phyloP scores from a whole-genome alignment of 805 yeast genomes.

The Metschnikowia gruessii region DNA sequence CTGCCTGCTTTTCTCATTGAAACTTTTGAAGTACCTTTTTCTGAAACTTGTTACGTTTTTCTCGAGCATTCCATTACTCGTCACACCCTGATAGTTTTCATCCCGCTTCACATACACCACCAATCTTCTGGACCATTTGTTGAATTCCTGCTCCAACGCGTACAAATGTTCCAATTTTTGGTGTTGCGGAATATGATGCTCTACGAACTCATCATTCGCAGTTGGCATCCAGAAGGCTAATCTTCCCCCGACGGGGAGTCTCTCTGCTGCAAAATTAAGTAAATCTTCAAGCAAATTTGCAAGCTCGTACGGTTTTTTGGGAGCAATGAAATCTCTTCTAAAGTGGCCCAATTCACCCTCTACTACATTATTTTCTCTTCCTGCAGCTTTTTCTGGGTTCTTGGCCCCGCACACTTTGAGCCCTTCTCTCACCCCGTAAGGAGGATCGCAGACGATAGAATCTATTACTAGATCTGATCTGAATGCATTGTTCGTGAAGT shows the following conservation, averaged over 20 bases:
- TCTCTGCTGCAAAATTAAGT: slow-evolving; percentile 64
- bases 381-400: slow-evolving; percentile 61
- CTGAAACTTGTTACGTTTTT: slow-evolving; percentile 58
- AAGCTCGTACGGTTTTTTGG: slow-evolving; percentile 86
- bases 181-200: slow-evolving; percentile 75
- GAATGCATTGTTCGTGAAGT: slow-evolving; percentile 87
- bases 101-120: slow-evolving; percentile 73
- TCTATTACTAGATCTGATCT: slow-evolving; percentile 63
- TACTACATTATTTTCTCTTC: slow-evolving; percentile 70
- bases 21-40: slow-evolving; percentile 72
- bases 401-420: slow-evolving; percentile 87
- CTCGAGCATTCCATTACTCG: slow-evolving; percentile 43
- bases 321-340: slow-evolving; percentile 82
- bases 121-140: slow-evolving; percentile 89
- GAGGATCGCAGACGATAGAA: slow-evolving; percentile 92
- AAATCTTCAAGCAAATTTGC: slow-evolving; percentile 76
- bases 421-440: slow-evolving; percentile 96
- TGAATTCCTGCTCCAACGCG: slow-evolving; percentile 81
- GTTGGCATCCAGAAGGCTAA: slow-evolving; percentile 98
- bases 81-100: slow-evolving; percentile 46
- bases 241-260: slow-evolving; percentile 74
- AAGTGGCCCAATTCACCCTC: slow-evolving; percentile 77
- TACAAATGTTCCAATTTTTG: slow-evolving; percentile 64
- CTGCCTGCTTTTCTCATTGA: slow-evolving; percentile 39
- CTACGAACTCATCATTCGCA: slow-evolving; percentile 78